phyloP scores from a whole-genome alignment of 2,329 filamentous ascomycete genomes.

The Akanthomyces dipterigenus region DNA sequence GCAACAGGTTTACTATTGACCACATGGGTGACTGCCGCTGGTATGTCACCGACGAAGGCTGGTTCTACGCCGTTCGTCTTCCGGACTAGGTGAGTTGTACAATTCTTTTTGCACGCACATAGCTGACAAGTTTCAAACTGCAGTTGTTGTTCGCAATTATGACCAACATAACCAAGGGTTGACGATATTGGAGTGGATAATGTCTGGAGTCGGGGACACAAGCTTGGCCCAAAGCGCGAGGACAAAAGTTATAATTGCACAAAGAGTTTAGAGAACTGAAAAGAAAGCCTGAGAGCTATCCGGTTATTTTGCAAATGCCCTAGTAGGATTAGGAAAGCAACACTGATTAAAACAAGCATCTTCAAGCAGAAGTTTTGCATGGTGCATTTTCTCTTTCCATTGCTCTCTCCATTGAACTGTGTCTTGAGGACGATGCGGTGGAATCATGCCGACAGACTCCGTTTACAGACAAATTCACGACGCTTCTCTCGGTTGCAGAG shows the following conservation, averaged over 20 bases:
- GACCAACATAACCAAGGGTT: neutral
- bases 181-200: neutral
- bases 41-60: slow-evolving; percentile 51
- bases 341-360: neutral
- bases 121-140: neutral
- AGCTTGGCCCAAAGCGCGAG: neutral
- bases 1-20: slow-evolving; percentile 55
- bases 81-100: slow-evolving; percentile 24
- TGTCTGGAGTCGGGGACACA: neutral
- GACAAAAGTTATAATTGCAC: neutral
- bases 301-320: neutral
- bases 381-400: neutral
- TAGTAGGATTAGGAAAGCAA: neutral
- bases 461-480: neutral
- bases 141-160: neutral
- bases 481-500: neutral
- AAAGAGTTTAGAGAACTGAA: neutral
- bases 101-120: neutral
- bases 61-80: slow-evolving; percentile 55
- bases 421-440: neutral
- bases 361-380: neutral
- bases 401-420: neutral
- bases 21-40: slow-evolving; percentile 49
- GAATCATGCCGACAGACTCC: neutral
- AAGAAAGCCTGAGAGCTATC: neutral